Base-by-base conservation (phyloP, 805 yeast genomes). In the Ogataea nakhonphanomensis region DNA sequence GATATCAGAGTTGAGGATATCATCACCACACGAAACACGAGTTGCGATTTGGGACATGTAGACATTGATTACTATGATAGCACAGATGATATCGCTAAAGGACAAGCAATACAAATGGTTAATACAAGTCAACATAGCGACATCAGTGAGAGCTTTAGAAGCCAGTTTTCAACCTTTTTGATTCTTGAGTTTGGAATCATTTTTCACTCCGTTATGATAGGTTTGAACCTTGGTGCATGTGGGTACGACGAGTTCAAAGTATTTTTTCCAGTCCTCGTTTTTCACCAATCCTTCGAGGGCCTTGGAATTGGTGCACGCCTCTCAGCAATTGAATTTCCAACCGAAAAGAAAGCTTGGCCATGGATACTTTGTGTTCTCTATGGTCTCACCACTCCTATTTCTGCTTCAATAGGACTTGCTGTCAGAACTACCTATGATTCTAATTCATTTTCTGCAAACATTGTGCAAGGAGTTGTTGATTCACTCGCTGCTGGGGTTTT, bases 261-360 rank as follows among this genome's bases (percentile, higher is more conserved):
- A 3, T 65, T 86, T 36, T 84, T 81, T 58, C 71, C 81, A 45
- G 95, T 73, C n/a, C 43, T 73, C 30, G 74, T 79, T 5, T 78
- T 77, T 69, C 88, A 86, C 58, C 95, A 85, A 61, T 70, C 79
- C 69, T 85, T 85, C 56, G 95, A 85, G 64, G 95, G 95, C 36
- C 69, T 86, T 35, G 95, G 95, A 45, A 68, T 86, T 48, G 95
- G 95, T 20, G 73, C 90, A 5, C 75, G 95, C 58, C 68, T 83
- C 25, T 81, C 87, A 1, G 71, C 69, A 15, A 67, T 76, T 1
- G 57, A 61, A 17, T 70, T 73, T 72, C 71, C 73, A 15, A 47
- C 49, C 24, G 41, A 43, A 9, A 60, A 56, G 51, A 65, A 69
- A 49, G 64, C 55, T 48, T 71, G 79, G 1, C 86, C 86, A 13